Evolutionary conservation across 2,329 filamentous ascomycete genomes (phyloP).

Genomic region (Diaporthe helianthi): DNA sequence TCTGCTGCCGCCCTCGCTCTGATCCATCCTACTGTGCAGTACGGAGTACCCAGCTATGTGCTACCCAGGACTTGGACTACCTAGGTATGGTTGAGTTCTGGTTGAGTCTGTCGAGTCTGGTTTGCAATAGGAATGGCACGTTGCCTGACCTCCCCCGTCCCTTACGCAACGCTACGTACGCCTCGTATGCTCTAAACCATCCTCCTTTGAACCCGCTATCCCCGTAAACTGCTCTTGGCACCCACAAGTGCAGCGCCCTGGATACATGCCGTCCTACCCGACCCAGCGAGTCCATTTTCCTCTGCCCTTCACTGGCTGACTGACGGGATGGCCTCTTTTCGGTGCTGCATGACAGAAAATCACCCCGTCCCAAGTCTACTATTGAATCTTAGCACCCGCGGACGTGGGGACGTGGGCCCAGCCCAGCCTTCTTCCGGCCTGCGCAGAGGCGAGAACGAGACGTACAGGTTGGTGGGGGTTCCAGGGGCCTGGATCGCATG

Average conservation of each 20-base stretch:
- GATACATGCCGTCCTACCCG: conserved; percentile 21
- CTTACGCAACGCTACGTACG: conserved; percentile 10
- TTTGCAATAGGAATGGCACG: conserved; percentile 11
- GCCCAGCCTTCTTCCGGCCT: neutral
- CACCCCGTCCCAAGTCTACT: conserved; percentile 13
- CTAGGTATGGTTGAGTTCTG: too few relatives aligned
- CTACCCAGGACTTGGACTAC: too few relatives aligned
- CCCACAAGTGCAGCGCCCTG: conserved; percentile 12
- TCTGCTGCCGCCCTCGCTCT: too few relatives aligned
- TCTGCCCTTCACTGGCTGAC: neutral
- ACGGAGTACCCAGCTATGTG: too few relatives aligned
- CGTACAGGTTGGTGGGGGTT: neutral
- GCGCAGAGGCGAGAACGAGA: neutral
- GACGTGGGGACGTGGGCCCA: neutral
- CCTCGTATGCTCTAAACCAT: conserved; percentile 9
- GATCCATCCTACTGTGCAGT: neutral
- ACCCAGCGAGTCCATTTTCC: neutral
- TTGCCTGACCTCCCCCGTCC: neutral
- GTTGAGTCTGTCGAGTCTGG: too few relatives aligned
- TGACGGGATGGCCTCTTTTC: neutral
- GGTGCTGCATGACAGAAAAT: neutral
- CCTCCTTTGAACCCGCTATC: conserved; percentile 12
- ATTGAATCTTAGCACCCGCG: conserved; percentile 23
- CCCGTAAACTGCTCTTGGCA: conserved; percentile 23
- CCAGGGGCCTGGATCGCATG: neutral